Evolutionary conservation across 2,329 filamentous ascomycete species (phyloP), one percentile per base, ranked within the genome.

Genomic region (Blastomyces parvus): DNA sequence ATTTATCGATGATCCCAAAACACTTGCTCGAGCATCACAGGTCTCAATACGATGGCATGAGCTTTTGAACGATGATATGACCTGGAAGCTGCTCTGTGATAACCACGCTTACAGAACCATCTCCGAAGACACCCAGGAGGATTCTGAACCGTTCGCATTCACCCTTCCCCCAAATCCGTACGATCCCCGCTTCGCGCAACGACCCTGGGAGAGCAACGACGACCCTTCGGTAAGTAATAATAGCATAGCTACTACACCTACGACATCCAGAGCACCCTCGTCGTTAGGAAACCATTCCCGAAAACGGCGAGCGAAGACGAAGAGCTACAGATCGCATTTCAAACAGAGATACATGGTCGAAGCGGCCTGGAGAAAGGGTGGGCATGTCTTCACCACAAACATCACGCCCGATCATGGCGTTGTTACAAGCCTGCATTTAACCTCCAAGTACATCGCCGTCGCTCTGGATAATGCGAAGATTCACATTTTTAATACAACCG

Each of bases 391-490:
- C 52, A 86, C 89, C 50, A 86, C 88, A 66, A 91, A 96, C 72
- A 97, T 97, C 66, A 97, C 91, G 0, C 93, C 96, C 62, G 94
- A 99, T 72, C 93, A 95, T 69, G 93, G 94, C 33, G 94, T 99
- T 1, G 94, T 99, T 22, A 99, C 94, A 0, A 97, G 92, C 72
- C 77, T 99, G 62, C 93, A 99, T 74, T 79, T 99, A 62, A 99
- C 94, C 0, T 83, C 90, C 42, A 96, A 96, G 74, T 97, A 97
- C 77, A 97, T 99, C 71, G 91, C 99, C 58, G 91, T 97, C 67
- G 94, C 94, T 59, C 83, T 99, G 66, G 94, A 99, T 79, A 99
- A 97, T 76, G 93, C 94, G 46, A 96, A 95, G 80, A 99, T 99
- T 56, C 94, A 99, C 76, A 92, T 99, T 33, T 99, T 97, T 73